Conservation (phyloP, 2,329 filamentous ascomycete species). For the Aspergillus sp. region DNA sequence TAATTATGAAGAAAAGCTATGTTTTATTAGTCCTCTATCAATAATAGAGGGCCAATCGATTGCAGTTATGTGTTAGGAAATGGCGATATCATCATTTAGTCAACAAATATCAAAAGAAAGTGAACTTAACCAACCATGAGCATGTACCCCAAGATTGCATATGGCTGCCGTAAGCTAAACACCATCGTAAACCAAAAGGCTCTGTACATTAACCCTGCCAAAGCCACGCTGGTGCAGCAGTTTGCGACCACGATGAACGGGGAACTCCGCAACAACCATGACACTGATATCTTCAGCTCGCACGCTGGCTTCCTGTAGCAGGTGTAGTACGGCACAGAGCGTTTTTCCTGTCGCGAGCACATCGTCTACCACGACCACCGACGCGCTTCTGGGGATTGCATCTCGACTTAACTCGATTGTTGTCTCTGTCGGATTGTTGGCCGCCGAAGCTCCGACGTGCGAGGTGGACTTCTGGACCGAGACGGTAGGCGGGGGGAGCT, state of each 20-base stretch:
- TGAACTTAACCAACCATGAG: neutral
- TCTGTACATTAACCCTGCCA: slow-evolving; percentile 52
- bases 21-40: too few species aligned
- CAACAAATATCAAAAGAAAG: neutral
- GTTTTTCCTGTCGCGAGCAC: slow-evolving; percentile 59
- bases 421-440: slow-evolving; percentile 25
- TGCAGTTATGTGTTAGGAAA: too few species aligned
- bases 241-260: slow-evolving; percentile 53
- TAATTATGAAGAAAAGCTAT: too few species aligned
- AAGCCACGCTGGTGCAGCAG: slow-evolving; percentile 50
- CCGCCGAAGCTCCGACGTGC: slow-evolving; percentile 52
- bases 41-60: too few species aligned
- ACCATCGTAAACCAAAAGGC: slow-evolving; percentile 54
- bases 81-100: too few species aligned
- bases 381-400: slow-evolving; percentile 39
- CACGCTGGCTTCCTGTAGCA: slow-evolving; percentile 49
- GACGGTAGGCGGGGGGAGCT: slow-evolving; percentile 58
- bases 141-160: neutral
- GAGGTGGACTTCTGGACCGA: slow-evolving; percentile 51
- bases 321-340: slow-evolving; percentile 52
- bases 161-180: slow-evolving; percentile 18
- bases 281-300: slow-evolving; percentile 43
- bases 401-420: slow-evolving; percentile 53
- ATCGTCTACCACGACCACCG: slow-evolving; percentile 61
- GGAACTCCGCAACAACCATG: slow-evolving; percentile 61